phyloP scores from a whole-genome alignment of 2,329 filamentous ascomycete species.

The Epichloe scottii region DNA sequence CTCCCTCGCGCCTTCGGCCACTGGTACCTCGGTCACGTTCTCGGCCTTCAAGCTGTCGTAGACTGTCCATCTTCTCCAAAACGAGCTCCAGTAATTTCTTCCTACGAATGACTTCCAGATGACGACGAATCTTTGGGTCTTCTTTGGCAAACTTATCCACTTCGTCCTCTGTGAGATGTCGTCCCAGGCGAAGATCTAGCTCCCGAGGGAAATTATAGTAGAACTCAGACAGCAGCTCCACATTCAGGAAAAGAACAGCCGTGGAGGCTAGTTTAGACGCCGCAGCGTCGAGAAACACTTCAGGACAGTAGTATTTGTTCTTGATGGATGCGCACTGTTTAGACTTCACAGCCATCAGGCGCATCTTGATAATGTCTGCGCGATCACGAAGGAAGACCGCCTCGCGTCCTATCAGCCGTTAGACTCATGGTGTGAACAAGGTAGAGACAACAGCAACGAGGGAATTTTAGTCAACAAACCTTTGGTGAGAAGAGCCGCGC shows the following conservation, averaged over 20 bases:
- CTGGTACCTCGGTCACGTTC: conserved; percentile 39
- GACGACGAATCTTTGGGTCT: conserved; percentile 77
- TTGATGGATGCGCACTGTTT: conserved; percentile 73
- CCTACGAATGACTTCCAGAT: conserved; percentile 81
- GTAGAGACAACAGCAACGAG: background rate
- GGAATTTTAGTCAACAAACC: conserved; percentile 38
- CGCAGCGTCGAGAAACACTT: conserved; percentile 95
- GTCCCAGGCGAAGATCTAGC: conserved; percentile 73
- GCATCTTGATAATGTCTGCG: conserved; percentile 80
- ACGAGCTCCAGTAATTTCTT: conserved; percentile 92
- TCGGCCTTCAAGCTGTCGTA: conserved; percentile 70
- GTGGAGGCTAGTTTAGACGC: conserved; percentile 90
- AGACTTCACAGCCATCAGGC: conserved; percentile 74
- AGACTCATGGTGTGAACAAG: background rate
- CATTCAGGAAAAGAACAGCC: conserved; percentile 92
- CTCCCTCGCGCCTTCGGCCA: conserved; percentile 12
- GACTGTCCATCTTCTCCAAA: conserved; percentile 86
- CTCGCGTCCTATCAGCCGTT: conserved; percentile 57
- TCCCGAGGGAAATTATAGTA: conserved; percentile 96
- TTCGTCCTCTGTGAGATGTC: conserved; percentile 64
- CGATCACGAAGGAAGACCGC: conserved; percentile 89
- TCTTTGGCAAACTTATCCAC: conserved; percentile 86
- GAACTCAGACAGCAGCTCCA: conserved; percentile 91
- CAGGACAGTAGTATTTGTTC: conserved; percentile 95
- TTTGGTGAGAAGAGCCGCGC: conserved; percentile 68